These are phyloP conservation scores for Paracoccidioides lutzii DNA, from an alignment of 2,329 filamentous ascomycete species.

Conservation along the genomic window DNA sequence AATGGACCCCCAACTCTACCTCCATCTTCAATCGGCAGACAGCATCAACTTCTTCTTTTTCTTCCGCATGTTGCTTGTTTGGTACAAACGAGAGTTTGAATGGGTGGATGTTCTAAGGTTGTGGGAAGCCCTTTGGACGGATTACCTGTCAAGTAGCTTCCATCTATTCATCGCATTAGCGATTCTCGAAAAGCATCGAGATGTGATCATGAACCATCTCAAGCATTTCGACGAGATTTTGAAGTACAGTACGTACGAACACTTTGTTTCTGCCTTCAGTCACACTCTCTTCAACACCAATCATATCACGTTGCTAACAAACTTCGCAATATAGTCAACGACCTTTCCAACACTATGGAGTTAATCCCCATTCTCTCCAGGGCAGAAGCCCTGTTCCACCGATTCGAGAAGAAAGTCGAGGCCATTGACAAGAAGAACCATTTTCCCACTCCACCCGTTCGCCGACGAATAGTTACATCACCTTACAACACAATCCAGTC, in stretches of 20 bases:
- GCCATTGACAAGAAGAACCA: slow-evolving; percentile 83
- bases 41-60: slow-evolving; percentile 99
- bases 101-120: slow-evolving; percentile 77
- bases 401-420: slow-evolving; percentile 79
- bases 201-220: slow-evolving; percentile 89
- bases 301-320: slow-evolving; percentile 4
- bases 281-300: not conserved
- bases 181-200: slow-evolving; percentile 89
- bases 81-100: slow-evolving; percentile 95
- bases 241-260: slow-evolving; percentile 65
- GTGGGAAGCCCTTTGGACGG: slow-evolving; percentile 93
- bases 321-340: slow-evolving; percentile 55
- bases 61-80: slow-evolving; percentile 96
- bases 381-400: slow-evolving; percentile 75
- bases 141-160: slow-evolving; percentile 77
- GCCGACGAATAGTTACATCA: slow-evolving; percentile 7
- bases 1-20: slow-evolving; percentile 88
- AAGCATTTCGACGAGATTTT: slow-evolving; percentile 93
- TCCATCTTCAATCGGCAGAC: slow-evolving; percentile 77
- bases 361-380: slow-evolving; percentile 73
- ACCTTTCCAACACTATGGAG: slow-evolving; percentile 86
- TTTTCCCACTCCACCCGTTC: slow-evolving; percentile 50
- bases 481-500: not conserved
- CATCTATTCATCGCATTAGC: slow-evolving; percentile 89
- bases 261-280: not conserved